These are phyloP conservation scores for Plantago ovata DNA, from an alignment of 257 asterid species.

Conservation along the genomic window DNA sequence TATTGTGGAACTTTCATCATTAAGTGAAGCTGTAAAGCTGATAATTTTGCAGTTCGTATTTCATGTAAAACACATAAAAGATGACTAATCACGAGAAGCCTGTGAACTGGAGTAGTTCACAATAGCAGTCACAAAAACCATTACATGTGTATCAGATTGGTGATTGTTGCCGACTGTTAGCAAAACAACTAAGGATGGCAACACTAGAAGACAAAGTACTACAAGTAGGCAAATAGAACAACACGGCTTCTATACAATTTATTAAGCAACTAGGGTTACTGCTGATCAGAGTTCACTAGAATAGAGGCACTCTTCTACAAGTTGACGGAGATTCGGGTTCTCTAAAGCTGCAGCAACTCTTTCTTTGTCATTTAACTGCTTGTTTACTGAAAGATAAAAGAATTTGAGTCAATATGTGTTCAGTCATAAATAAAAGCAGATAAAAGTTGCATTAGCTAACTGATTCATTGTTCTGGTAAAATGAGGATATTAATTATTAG, in stretches of 20 bases:
- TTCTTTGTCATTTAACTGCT: slow-evolving; percentile 90
- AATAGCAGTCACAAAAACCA: too few species aligned
- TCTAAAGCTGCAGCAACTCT: slow-evolving; percentile 92
- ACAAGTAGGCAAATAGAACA: slow-evolving; percentile 12
- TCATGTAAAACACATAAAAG: too few species aligned
- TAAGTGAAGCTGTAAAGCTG: too few species aligned
- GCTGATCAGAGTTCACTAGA: slow-evolving; percentile 67
- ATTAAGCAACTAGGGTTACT: slow-evolving; percentile 9
- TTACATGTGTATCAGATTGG: not conserved
- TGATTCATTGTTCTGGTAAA: not conserved
- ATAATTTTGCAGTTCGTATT: too few species aligned
- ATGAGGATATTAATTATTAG: not conserved
- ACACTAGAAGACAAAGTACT: not conserved
- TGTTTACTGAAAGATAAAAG: slow-evolving; percentile 53
- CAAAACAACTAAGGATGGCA: slow-evolving; percentile 9
- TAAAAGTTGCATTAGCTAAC: not conserved
- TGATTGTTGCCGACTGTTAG: not conserved
- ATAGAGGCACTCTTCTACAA: slow-evolving; percentile 82
- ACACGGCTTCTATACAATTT: slow-evolving; percentile 32
- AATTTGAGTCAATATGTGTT: not conserved
- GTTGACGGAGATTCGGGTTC: slow-evolving; percentile 92
- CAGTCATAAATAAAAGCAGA: not conserved
- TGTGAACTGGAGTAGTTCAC: too few species aligned
- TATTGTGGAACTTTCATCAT: not conserved
- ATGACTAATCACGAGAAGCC: too few species aligned